These are phyloP conservation scores for Elongisporangium anandrum DNA, from an alignment of 352 stramenopile species.

Conservation along the genomic window DNA sequence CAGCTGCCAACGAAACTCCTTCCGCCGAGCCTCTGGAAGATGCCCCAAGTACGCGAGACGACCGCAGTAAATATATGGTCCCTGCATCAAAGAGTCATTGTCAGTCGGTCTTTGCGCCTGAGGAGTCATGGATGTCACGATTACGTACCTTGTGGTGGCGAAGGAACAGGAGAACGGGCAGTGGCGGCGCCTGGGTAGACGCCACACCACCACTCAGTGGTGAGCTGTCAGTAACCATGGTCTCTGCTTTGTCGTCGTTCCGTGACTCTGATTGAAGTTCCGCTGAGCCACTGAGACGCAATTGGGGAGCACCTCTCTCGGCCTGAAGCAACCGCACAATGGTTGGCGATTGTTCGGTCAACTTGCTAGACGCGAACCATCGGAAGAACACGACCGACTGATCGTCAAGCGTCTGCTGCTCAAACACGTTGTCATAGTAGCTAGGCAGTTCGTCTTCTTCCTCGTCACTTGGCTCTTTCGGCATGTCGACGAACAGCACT, in stretches of 20 bases:
- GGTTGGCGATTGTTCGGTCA: conserved; percentile 20
- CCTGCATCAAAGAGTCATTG: conserved; percentile 5
- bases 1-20: conserved; percentile 69
- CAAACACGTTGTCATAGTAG: conserved; percentile 47
- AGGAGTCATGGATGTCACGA: no score
- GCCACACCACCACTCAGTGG: no score
- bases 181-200: neutral
- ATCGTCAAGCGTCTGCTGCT: conserved; percentile 12
- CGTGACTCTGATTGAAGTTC: no score
- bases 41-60: conserved; percentile 46
- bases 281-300: conserved; percentile 29
- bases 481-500: conserved; percentile 50
- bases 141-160: conserved; percentile 25
- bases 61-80: conserved; percentile 66
- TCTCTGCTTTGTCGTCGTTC: neutral
- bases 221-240: neutral
- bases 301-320: conserved; percentile 11
- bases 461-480: conserved; percentile 1
- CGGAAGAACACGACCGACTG: conserved; percentile 34
- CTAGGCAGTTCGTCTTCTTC: no score
- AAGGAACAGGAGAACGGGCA: conserved; percentile 49
- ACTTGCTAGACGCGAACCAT: conserved; percentile 43
- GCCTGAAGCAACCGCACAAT: conserved; percentile 24
- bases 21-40: conserved; percentile 14
- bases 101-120: no score